These are phyloP conservation scores for Fusarium coffeatum DNA, from an alignment of 2,329 filamentous ascomycete species.

Conservation along the genomic window DNA sequence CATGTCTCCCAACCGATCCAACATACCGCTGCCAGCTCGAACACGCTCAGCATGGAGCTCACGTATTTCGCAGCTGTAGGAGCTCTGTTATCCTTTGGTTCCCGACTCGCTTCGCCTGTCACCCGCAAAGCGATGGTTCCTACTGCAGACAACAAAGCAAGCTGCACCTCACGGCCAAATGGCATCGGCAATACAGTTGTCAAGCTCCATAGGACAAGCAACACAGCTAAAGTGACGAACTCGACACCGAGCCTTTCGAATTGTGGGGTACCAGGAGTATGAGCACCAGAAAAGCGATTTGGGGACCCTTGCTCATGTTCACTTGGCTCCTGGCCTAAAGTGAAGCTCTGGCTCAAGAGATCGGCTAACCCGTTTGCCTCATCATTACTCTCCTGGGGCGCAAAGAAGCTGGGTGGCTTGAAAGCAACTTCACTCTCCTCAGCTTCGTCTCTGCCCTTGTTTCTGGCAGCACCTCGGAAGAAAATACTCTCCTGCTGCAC, in stretches of 20 bases:
- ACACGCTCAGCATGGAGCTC: slow-evolving; percentile 47
- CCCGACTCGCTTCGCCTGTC: slow-evolving; percentile 45
- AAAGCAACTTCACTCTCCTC: slow-evolving; percentile 57
- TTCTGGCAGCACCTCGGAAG: slow-evolving; percentile 55
- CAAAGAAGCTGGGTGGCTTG: slow-evolving; percentile 71
- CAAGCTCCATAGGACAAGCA: slow-evolving; percentile 47
- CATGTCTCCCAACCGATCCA: slow-evolving; percentile 51
- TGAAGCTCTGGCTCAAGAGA: slow-evolving; percentile 59
- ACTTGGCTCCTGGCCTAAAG: slow-evolving; percentile 50
- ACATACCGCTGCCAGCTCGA: slow-evolving; percentile 50
- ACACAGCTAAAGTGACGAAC: slow-evolving; percentile 34
- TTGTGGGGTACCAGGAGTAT: background rate
- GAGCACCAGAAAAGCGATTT: background rate
- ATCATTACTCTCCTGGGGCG: slow-evolving; percentile 56
- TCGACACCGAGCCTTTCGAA: slow-evolving; percentile 33
- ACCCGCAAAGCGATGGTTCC: slow-evolving; percentile 49
- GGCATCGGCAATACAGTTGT: slow-evolving; percentile 37
- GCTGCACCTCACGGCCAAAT: slow-evolving; percentile 45
- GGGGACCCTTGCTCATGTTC: background rate
- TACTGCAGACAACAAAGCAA: slow-evolving; percentile 44
- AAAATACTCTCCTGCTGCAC: slow-evolving; percentile 62
- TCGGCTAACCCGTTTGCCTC: slow-evolving; percentile 59
- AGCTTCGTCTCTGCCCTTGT: slow-evolving; percentile 6
- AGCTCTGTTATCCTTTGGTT: slow-evolving; percentile 14
- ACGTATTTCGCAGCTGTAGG: slow-evolving; percentile 41